Conservation (phyloP, 1,139 yeast species). For the Zygosaccharomyces pseudobailii region DNA sequence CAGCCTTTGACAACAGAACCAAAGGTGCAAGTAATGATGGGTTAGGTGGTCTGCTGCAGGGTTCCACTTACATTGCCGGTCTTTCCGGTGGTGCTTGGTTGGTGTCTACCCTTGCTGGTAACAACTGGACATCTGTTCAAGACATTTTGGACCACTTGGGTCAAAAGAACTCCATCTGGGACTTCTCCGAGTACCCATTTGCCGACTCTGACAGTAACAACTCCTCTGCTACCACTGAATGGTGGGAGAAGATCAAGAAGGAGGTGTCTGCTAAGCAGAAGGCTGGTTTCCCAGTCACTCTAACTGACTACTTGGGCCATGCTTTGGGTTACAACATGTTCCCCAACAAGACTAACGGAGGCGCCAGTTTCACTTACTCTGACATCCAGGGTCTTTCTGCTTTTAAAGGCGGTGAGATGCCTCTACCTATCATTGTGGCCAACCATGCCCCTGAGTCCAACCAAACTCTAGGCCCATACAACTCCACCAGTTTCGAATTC, state of each 20-base stretch:
- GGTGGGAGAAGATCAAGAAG: slow-evolving; percentile 40
- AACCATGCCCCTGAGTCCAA: slow-evolving; percentile 67
- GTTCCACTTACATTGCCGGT: slow-evolving; percentile 71
- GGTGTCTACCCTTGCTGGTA: slow-evolving; percentile 66
- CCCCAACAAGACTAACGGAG: slow-evolving; percentile 47
- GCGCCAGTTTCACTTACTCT: slow-evolving; percentile 62
- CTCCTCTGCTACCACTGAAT: slow-evolving; percentile 48
- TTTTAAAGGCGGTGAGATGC: slow-evolving; percentile 59
- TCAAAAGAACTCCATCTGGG: slow-evolving; percentile 59
- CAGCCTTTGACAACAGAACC: slow-evolving; percentile 77
- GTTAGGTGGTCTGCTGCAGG: slow-evolving; percentile 72
- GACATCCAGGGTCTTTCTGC: slow-evolving; percentile 39
- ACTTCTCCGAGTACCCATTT: slow-evolving; percentile 47
- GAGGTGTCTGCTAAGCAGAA: slow-evolving; percentile 45
- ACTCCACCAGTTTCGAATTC: slow-evolving; percentile 71
- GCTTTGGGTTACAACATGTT: slow-evolving; percentile 67
- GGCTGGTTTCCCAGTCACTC: slow-evolving; percentile 63
- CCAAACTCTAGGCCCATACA: slow-evolving; percentile 46
- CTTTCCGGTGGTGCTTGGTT: slow-evolving; percentile 88
- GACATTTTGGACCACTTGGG: slow-evolving; percentile 42
- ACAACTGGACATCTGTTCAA: slow-evolving; percentile 72
- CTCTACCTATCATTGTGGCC: slow-evolving; percentile 75
- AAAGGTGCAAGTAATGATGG: slow-evolving; percentile 53
- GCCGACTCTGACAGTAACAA: slow-evolving; percentile 68
- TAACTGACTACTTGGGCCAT: slow-evolving; percentile 82